Base-by-base conservation (phyloP, 2,329 filamentous ascomycete species). In the Neurospora crassa region DNA sequence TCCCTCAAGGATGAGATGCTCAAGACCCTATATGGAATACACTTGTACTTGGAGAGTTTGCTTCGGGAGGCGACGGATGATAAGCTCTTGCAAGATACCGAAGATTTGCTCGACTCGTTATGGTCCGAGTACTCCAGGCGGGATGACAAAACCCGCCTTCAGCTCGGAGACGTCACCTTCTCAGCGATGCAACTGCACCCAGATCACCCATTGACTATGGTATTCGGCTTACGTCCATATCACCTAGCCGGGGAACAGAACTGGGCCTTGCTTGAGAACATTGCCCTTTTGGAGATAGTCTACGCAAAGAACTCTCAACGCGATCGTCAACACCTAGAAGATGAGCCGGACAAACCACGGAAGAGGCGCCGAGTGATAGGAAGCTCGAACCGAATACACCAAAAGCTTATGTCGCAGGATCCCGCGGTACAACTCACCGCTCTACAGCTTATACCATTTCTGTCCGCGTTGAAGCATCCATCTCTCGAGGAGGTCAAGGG, bases 1-100 rank as follows among this genome's bases (percentile, higher is more conserved):
- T 84, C 84, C 1, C 80, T 96, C 68, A 89, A 91, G 75, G 92
- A 95, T 74, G 93, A 94, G 79, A 91, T 97, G 79, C 84, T 96
- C 42, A 89, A 89, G 75, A 88, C 89, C 1, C 82, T 97, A 40
- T 89, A 92, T 73, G 83, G 88, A n/a, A 84, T 90, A 41, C 86
- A 89, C 74, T 81, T 90, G 10, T 88, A 91, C 74, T 82, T 92
- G 67, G 85, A 92, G 74, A 82, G 87, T 71, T 77, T 92, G 41
- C 79, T 86, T 37, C 78, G 80, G 53, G 82, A 86, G 69, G 78
- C 80, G 8, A 78, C 80, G 2, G 80, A 82, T 74, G 79, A 77
- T 71, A 78, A 76, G 70, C 79, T 84, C 70, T 79, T 80, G 40
- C 83, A 77, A 67, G 79, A 85, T 74, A 70, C 97, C 6, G 88